These are phyloP conservation scores for Plasmodium cynomolgi DNA, from an alignment of 169 alveolate genomes.

Conservation along the genomic window DNA sequence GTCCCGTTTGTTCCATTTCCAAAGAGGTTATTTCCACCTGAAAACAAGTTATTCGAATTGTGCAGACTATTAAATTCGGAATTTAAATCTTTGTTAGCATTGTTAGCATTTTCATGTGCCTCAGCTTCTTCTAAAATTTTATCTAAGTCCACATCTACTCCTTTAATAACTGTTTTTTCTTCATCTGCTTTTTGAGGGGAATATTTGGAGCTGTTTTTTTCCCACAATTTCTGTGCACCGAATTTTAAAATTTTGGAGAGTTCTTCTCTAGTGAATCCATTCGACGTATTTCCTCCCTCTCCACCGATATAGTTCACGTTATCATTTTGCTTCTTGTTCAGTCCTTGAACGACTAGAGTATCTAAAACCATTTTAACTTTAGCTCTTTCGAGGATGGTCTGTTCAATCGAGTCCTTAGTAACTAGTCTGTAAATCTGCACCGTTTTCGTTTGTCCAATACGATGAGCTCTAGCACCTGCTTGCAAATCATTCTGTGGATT, in stretches of 20 bases:
- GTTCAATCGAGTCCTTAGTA: slow-evolving; percentile 97
- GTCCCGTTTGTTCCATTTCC: slow-evolving; percentile 72
- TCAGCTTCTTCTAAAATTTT: slow-evolving; percentile 92
- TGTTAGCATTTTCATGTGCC: slow-evolving; percentile 84
- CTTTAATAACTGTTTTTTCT: slow-evolving; percentile 39
- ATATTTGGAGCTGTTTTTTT: slow-evolving; percentile 70
- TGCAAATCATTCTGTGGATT: slow-evolving; percentile 99
- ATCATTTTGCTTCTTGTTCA: slow-evolving; percentile 83
- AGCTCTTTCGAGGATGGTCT: slow-evolving; percentile 97
- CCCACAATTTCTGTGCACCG: slow-evolving; percentile 94
- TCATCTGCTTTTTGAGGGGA: slow-evolving; percentile 67
- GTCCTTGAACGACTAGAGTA: slow-evolving; percentile 94
- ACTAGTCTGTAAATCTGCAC: slow-evolving; percentile 96
- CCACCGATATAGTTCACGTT: slow-evolving; percentile 82
- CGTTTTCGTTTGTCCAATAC: slow-evolving; percentile 97
- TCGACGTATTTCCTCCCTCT: slow-evolving; percentile 74
- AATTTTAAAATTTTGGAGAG: slow-evolving; percentile 90
- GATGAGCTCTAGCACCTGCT: slow-evolving; percentile 99
- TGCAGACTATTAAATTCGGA: slow-evolving; percentile 72
- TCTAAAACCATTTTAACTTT: slow-evolving; percentile 98
- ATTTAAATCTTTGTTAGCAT: slow-evolving; percentile 75
- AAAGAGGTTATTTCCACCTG: slow-evolving; percentile 11
- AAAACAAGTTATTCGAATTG: slow-evolving; percentile 20
- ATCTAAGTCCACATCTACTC: slow-evolving; percentile 89
- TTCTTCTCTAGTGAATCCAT: slow-evolving; percentile 91